Percentiles rank a stretch among this genome's conserved stretches.
Evolutionary conservation across 2,329 filamentous ascomycete species (phyloP).

Genomic region (Neonectria magnoliae): DNA sequence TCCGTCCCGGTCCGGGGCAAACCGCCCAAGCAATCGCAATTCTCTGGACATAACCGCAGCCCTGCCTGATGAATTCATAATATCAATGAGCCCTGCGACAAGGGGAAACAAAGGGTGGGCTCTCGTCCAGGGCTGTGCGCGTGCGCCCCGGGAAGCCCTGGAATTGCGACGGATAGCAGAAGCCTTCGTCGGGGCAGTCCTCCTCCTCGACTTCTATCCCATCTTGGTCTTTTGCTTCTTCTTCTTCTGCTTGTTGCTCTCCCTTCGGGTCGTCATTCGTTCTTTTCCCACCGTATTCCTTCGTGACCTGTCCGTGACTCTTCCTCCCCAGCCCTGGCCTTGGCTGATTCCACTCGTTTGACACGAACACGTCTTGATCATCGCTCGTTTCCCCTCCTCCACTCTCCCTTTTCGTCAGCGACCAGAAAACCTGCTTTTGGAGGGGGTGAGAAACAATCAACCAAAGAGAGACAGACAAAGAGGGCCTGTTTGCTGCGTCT

Average conservation of each 20-base stretch:
- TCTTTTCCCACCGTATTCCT: neutral
- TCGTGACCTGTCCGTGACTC: slow-evolving; percentile 5
- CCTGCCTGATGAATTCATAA: too few relatives aligned
- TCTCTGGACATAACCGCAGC: too few relatives aligned
- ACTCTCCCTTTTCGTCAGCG: neutral
- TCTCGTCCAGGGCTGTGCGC: slow-evolving; percentile 15
- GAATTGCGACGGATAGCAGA: slow-evolving; percentile 5
- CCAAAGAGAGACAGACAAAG: neutral
- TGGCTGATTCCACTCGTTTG: slow-evolving; percentile 29
- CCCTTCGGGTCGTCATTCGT: neutral
- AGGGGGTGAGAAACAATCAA: slow-evolving; percentile 3
- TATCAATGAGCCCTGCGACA: too few relatives aligned
- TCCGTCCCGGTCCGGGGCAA: slow-evolving; percentile 4
- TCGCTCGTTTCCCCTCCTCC: slow-evolving; percentile 8
- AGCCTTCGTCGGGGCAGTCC: neutral
- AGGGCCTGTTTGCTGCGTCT: neutral
- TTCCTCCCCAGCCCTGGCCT: slow-evolving; percentile 22
- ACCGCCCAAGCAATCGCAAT: neutral
- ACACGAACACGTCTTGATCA: slow-evolving; percentile 19
- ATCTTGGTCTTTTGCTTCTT: neutral
- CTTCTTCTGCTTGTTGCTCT: slow-evolving; percentile 1
- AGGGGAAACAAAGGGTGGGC: slow-evolving; percentile 13
- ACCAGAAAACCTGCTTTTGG: neutral
- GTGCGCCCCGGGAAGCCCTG: slow-evolving; percentile 13
- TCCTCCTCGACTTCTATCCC: neutral